Percentiles rank a stretch among this genome's conserved stretches.
These are phyloP conservation scores for Calendula officinalis DNA, from an alignment of 129 eudicot species.

Conservation along the genomic window DNA sequence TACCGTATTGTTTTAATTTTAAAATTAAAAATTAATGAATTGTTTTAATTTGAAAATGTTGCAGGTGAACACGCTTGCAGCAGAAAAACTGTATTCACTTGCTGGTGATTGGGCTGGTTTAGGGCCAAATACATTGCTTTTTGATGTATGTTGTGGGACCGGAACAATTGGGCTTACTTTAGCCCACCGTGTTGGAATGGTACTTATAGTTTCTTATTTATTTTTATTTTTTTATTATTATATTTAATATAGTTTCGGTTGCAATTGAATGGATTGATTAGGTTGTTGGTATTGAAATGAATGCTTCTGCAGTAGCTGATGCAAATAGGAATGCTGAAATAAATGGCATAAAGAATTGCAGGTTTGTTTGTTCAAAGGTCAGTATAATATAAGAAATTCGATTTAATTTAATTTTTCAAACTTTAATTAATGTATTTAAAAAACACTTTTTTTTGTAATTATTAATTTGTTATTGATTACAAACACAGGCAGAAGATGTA, in stretches of 20 bases:
- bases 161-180: conserved; percentile 93
- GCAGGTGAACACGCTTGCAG: conserved; percentile 97
- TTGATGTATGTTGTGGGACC: conserved; percentile 96
- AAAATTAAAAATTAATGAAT: background rate
- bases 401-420: background rate
- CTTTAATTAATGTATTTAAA: background rate
- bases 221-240: background rate
- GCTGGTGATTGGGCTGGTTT: conserved; percentile 98
- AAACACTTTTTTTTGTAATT: background rate
- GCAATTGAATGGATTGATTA: conserved; percentile 26
- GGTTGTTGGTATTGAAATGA: conserved; percentile 99
- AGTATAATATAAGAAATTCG: conserved; percentile 13
- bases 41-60: conserved; percentile 11
- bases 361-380: conserved; percentile 91
- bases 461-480: too few species aligned
- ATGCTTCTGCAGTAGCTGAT: conserved; percentile 96
- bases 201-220: too few species aligned
- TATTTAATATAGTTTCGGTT: conserved; percentile 20
- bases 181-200: conserved; percentile 97
- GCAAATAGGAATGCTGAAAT: conserved; percentile 95
- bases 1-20: background rate
- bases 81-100: conserved; percentile 82
- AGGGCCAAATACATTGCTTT: conserved; percentile 88
- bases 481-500: conserved; percentile 79
- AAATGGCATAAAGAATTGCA: conserved; percentile 83